phyloP scores from a whole-genome alignment of 176 grass and related monocot genomes.

The Lolium multiflorum region DNA sequence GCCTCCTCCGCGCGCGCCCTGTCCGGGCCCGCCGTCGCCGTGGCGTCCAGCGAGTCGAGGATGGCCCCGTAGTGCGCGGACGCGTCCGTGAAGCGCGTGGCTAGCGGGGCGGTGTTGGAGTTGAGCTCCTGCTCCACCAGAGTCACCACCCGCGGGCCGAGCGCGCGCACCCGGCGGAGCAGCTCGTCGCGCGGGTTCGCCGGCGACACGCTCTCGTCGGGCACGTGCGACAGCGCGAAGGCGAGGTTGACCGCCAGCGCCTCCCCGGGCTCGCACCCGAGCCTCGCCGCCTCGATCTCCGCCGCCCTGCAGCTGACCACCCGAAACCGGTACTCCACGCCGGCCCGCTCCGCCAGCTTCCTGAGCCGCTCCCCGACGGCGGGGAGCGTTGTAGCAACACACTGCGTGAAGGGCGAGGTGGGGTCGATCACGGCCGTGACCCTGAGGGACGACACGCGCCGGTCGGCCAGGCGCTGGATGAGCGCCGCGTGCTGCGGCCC shows the following conservation, averaged over 20 bases:
- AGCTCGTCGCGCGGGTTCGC: slow-evolving; percentile 89
- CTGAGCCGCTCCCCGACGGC: slow-evolving; percentile 53
- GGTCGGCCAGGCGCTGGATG: slow-evolving; percentile 66
- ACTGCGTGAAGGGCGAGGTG: slow-evolving; percentile 61
- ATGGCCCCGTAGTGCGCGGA: slow-evolving; percentile 70
- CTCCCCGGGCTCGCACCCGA: slow-evolving; percentile 72
- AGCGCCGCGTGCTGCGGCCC: slow-evolving; percentile 64
- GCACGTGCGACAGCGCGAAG: slow-evolving; percentile 75
- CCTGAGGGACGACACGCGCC: slow-evolving; percentile 49
- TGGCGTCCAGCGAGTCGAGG: slow-evolving; percentile 71
- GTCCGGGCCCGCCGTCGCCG: slow-evolving; percentile 21
- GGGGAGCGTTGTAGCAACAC: slow-evolving; percentile 3
- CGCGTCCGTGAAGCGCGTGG: slow-evolving; percentile 72
- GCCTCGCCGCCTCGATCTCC: slow-evolving; percentile 55
- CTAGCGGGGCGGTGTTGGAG: slow-evolving; percentile 79
- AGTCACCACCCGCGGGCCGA: slow-evolving; percentile 62
- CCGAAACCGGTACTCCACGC: slow-evolving; percentile 58
- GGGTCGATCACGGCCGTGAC: slow-evolving; percentile 83
- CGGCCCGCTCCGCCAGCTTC: slow-evolving; percentile 58
- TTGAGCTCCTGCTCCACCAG: slow-evolving; percentile 91
- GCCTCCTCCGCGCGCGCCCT: slow-evolving; percentile 61
- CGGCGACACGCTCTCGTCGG: slow-evolving; percentile 92
- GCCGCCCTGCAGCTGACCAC: slow-evolving; percentile 58
- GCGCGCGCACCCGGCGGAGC: slow-evolving; percentile 79
- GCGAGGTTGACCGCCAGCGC: slow-evolving; percentile 82